phyloP scores from a whole-genome alignment of 176 grass and related monocot genomes.

The Triticum monococcum region DNA sequence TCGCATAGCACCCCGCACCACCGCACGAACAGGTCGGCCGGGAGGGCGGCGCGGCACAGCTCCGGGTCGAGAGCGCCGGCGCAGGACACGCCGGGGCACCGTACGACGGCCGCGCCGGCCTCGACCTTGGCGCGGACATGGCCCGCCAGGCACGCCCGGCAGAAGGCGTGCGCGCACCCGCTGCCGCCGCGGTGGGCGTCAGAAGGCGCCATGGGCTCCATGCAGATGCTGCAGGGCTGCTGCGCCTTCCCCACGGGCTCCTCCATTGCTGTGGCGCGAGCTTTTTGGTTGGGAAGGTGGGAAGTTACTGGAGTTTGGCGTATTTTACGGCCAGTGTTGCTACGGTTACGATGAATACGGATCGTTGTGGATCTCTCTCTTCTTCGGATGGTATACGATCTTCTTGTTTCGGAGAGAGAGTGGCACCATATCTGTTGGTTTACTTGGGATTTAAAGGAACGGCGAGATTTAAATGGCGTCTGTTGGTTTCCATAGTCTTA shows the following conservation, averaged over 20 bases:
- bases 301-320: neutral
- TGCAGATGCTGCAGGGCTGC: constrained; percentile 63
- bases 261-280: constrained; percentile 13
- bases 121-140: constrained; percentile 62
- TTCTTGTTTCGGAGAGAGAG: constrained; percentile 3
- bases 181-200: constrained; percentile 27
- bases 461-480: neutral
- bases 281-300: neutral
- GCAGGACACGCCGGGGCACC: constrained; percentile 52
- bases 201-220: constrained; percentile 38
- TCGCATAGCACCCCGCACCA: constrained; percentile 55
- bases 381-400: neutral
- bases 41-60: constrained; percentile 25
- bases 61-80: constrained; percentile 36
- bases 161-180: constrained; percentile 61
- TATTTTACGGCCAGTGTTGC: neutral
- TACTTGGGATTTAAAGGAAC: constrained; percentile 2
- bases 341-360: neutral
- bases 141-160: constrained; percentile 40
- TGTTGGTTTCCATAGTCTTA: neutral
- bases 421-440: neutral
- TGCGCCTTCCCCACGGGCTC: neutral
- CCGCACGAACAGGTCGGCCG: constrained; percentile 41
- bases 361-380: neutral
- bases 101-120: constrained; percentile 33